Evolutionary conservation across 129 eudicot genomes (phyloP), one percentile per base, ranked within the genome.

Genomic region (Centella asiatica): DNA sequence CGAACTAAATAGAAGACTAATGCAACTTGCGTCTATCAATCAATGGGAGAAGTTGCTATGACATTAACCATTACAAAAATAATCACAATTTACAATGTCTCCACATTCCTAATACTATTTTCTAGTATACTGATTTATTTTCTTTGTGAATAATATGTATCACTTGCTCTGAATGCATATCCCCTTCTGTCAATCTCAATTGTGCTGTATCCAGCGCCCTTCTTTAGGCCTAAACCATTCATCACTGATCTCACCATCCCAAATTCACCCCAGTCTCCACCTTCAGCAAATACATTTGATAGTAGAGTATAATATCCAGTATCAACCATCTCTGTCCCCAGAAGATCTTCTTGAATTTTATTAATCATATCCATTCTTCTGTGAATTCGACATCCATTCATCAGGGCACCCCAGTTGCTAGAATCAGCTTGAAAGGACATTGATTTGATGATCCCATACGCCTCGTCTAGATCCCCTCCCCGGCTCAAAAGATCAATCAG

Each of bases 401-500:
- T 64, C 64, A 88, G 58, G 7, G 95, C 81, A 66, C 94, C 79
- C 94, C 89, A 85, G 34, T 80, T 74, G 58, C 89, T 85, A 26
- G 77, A 73, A 67, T 76, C 78, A 49, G 83, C 77, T 48, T 70
- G 49, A 28, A 77, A 77, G 11, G 89, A 78, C 89, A 84, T 88
- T 26, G 85, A 81, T 0, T 53, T 75, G 6, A 81, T 53, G 62
- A 77, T 79, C 40, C 70, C 61, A 60, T 82, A 85, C 0, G 90
- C 94, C 8, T 69, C 85, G 40, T 75, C 77, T 39, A 88, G 64
- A 74, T 82, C 71, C 47, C 96, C 95, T 19, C 83, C 87, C 22
- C 95, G 77, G 57, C 96, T 88, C 66, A 88, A 19, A 69, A 88
- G 77, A 77, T 88, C 95, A 54, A 88, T 85, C 44, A 88, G 63